These are phyloP conservation scores for Calcarisporium arbuscula DNA, from an alignment of 2,329 filamentous ascomycete species.

Conservation along the genomic window DNA sequence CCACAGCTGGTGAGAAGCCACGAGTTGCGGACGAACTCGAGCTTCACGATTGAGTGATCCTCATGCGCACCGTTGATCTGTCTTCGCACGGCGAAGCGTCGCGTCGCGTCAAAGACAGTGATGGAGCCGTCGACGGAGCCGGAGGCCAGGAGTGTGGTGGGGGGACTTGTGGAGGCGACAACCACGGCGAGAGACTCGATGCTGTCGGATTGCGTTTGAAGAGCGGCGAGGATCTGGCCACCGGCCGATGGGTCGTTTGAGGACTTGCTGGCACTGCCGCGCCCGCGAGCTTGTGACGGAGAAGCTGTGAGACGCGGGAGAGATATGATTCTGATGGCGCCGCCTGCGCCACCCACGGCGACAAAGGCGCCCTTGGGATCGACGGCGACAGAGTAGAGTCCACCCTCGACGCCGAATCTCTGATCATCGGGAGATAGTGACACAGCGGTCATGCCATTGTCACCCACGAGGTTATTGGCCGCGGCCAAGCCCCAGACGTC, in stretches of 20 bases:
- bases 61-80: conserved; percentile 80
- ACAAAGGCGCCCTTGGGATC: conserved; percentile 74
- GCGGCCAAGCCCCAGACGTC: conserved; percentile 80
- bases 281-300: conserved; percentile 15
- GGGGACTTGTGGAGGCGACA: conserved; percentile 29
- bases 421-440: conserved; percentile 75
- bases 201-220: conserved; percentile 69
- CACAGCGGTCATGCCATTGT: conserved; percentile 61
- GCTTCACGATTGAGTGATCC: conserved; percentile 84
- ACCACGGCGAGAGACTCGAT: conserved; percentile 71
- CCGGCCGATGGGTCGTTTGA: conserved; percentile 31
- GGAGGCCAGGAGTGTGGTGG: conserved; percentile 53
- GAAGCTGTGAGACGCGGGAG: conserved; percentile 57
- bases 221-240: conserved; percentile 67
- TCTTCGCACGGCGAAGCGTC: conserved; percentile 79
- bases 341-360: conserved; percentile 81
- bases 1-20: conserved; percentile 83
- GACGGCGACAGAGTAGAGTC: conserved; percentile 80
- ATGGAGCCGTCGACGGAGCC: conserved; percentile 72
- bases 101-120: conserved; percentile 77
- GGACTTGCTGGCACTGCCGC: conserved; percentile 24
- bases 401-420: conserved; percentile 86
- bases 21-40: conserved; percentile 68
- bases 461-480: conserved; percentile 41
- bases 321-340: conserved; percentile 77